These are phyloP conservation scores for Fonsecaea nubica DNA, from an alignment of 2,329 filamentous ascomycete species.

Conservation along the genomic window DNA sequence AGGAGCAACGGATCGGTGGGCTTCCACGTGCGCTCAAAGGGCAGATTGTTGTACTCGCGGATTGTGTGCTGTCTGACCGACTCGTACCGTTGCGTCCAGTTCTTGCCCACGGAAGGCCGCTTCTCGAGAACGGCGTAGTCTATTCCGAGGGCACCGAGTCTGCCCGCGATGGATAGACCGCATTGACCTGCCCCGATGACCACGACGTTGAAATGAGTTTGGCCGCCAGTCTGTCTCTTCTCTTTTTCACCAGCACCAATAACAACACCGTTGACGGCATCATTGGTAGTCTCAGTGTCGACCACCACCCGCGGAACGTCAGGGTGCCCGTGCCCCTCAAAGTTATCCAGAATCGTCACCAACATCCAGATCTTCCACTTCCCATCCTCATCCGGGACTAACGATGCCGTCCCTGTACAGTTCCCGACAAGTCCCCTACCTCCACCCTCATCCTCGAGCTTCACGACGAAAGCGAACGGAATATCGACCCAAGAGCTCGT, in stretches of 20 bases:
- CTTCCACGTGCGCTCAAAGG: conserved; percentile 42
- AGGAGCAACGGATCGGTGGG: conserved; percentile 38
- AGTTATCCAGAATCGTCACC: conserved; percentile 40
- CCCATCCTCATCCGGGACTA: conserved; percentile 31
- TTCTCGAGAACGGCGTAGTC: conserved; percentile 55
- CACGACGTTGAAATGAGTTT: conserved; percentile 42
- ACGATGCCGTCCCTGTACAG: conserved; percentile 37
- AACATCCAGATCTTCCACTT: conserved; percentile 43
- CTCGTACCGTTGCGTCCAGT: conserved; percentile 56
- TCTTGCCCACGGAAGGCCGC: conserved; percentile 52
- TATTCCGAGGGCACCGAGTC: conserved; percentile 53
- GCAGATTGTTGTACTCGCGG: conserved; percentile 39
- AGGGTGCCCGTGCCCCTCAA: conserved; percentile 37
- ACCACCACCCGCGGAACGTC: conserved; percentile 31
- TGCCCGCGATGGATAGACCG: conserved; percentile 53
- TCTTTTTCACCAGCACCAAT: not conserved
- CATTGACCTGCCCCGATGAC: conserved; percentile 54
- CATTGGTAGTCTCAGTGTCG: not conserved
- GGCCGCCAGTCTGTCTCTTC: conserved; percentile 39
- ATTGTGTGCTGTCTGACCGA: conserved; percentile 46
- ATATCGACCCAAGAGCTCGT: conserved; percentile 26
- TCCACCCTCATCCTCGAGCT: not conserved
- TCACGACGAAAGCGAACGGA: conserved; percentile 21
- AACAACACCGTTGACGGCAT: not conserved
- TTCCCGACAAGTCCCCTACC: conserved; percentile 23